Evolutionary conservation across 257 asterid species (phyloP), one percentile per base, ranked within the genome.

Genomic region (Prunella vulgaris): DNA sequence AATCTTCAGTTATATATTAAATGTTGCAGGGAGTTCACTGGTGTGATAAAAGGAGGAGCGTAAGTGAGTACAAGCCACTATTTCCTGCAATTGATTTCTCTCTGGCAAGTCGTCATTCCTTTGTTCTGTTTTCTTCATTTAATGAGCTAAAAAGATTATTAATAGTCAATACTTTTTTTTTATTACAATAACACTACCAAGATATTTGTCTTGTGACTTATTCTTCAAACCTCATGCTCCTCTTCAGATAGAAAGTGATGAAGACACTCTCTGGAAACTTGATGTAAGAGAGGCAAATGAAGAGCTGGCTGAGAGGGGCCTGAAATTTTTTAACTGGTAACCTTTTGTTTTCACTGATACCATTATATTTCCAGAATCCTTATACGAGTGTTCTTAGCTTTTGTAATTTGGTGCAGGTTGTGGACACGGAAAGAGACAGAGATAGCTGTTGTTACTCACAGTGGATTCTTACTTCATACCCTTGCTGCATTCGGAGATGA

Each of bases 1-100:
- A 53, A 67, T 62, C 35, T 71, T 22, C 14, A 1, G 17, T 40
- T 72, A 37, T 5, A 35, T 63, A 21, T 80, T 71, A 5, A 42
- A 66, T 38, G 24, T 37, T 80, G 88, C 90, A 93, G 97, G 97
- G 98, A 56, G 89, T 93, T 70, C 88, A 90, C 74, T 93, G 98
- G 97, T 93, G 97, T 70, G 97, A 93, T 73, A 90, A 87, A 85
- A 88, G 98, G 74, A 84, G 97, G 83, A 87, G 89, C 82, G 49
- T 87, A 73, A 82, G 79, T 14, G 97, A 93, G 74, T 93, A 90
- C 70, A 85, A 73, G 76, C 78, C 76, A 37, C 78, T 88, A 38
- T 93, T 93, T 76, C 98, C 98, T n/a, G 94, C 92, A 59, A 81
- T 93, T 81, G 96, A 93, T 83, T 90, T 93, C 78, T 93, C 98